A percentile compares a stretch with the other conserved stretches of the same genome.
Conservation (phyloP, 306 rosid genomes). For the Abrus pulchellus region DNA sequence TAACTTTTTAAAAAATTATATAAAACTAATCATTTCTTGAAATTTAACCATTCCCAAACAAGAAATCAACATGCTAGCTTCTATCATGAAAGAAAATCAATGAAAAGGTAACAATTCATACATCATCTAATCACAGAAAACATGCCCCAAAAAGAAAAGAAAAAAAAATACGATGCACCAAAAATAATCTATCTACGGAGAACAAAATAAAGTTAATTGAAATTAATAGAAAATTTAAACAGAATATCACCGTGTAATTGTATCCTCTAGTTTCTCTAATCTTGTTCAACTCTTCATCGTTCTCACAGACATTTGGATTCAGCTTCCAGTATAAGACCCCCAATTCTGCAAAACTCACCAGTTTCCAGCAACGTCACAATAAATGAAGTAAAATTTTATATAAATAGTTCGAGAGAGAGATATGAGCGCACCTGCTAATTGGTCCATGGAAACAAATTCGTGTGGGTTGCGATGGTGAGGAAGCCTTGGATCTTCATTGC, state of each 20-base stretch:
- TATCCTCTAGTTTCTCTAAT: slow-evolving; percentile 85
- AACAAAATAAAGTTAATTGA: not conserved
- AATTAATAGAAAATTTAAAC: not conserved
- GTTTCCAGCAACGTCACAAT: not conserved
- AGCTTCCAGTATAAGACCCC: slow-evolving; percentile 58
- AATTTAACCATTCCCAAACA: not conserved
- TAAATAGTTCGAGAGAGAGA: not conserved
- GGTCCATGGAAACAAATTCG: slow-evolving; percentile 63
- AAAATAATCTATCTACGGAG: not conserved
- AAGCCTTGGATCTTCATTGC: slow-evolving; percentile 76
- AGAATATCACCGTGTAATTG: slow-evolving; percentile 70
- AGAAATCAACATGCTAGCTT: not conserved
- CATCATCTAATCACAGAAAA: not conserved
- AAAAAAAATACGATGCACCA: no score
- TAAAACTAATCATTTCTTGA: no score
- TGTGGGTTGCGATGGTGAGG: slow-evolving; percentile 71
- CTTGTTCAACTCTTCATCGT: slow-evolving; percentile 68
- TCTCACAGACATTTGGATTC: slow-evolving; percentile 59
- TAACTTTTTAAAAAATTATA: no score
- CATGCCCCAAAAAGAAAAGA: no score
- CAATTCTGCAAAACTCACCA: slow-evolving; percentile 45
- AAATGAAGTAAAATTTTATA: not conserved
- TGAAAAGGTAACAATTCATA: not conserved
- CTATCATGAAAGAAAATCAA: not conserved
- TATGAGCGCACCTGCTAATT: slow-evolving; percentile 63